Conservation (phyloP, 179 eudicot genomes). For the Sideroxylon spinosum region DNA sequence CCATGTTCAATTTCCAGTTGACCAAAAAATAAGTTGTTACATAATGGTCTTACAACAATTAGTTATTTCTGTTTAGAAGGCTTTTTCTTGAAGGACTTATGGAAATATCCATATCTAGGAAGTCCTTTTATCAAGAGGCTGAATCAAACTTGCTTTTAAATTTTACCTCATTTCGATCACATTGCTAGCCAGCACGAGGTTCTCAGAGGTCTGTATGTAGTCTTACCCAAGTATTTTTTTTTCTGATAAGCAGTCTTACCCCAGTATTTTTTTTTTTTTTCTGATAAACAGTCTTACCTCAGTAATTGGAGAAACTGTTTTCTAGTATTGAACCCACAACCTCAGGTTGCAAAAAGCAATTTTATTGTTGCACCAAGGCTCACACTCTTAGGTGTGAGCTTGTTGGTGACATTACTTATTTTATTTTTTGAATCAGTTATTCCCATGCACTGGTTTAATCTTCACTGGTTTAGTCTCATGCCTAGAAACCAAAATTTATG, state of each 20-base stretch:
- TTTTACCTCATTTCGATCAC: background rate
- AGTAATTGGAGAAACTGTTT: too few species aligned
- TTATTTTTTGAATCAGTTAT: background rate
- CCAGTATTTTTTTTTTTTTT: too few species aligned
- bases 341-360: too few species aligned
- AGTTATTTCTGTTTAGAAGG: background rate
- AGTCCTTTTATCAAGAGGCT: background rate
- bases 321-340: too few species aligned
- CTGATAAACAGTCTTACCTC: too few species aligned
- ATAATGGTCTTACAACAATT: background rate
- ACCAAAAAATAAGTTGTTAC: background rate
- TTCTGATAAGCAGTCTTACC: too few species aligned
- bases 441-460: background rate
- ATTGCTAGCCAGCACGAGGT: too few species aligned
- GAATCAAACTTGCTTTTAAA: background rate
- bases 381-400: background rate
- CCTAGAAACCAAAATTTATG: background rate
- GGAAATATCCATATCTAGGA: background rate
- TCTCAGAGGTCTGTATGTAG: too few species aligned
- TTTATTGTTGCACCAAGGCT: too few species aligned
- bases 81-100: background rate
- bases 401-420: background rate
- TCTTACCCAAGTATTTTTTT: too few species aligned
- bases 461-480: background rate
- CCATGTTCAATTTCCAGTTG: too few species aligned